Base-by-base conservation (phyloP, 163 green algal genomes). In the Scenedesmus sp. region DNA sequence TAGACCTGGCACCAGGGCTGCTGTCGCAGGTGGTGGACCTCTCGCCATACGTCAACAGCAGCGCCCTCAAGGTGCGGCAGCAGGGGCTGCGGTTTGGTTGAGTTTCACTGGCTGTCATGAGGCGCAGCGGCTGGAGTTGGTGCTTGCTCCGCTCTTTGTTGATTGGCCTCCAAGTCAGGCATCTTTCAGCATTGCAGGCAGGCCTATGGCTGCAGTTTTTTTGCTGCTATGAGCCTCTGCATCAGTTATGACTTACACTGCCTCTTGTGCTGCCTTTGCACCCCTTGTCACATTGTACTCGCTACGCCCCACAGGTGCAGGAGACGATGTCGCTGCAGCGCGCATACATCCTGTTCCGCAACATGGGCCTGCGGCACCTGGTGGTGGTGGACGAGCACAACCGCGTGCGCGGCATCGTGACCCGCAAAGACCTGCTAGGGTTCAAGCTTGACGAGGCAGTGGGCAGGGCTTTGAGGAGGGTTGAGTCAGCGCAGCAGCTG, bases 311-410 rank as follows among this genome's bases (percentile, higher is more conserved):
- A 46, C 91, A 97, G 87, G 95, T 99, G 7, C 93, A 94, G 7
- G 96, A 98, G 89, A 95, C 84, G 52, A 98, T 98, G 90, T 97
- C 94, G 15, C 77, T 99, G 59, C 96, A 98, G 93, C 95, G 97
- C 23, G 95, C 97, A 3, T 99, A 99, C 94, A 95, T 98, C 66
- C 91, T 99, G 60, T 99, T 99, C 91, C 93, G 94, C 12, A 98
- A 95, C 86, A 97, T 99, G 94, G 97, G 97, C 59, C 92, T 99
- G 92, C 93, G 97, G 0, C 97, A 99, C 94, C 92, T 99, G 4
- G 90, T 97, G 0, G 96, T 99, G 26, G 95, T 98, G 54, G 97
- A 98, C 91, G 94, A 95, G 59, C 92, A 94, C 76, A 95, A 95
- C 90, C 87, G 82, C 34, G 93, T 95, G 55, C 56, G 90, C 60